Evolutionary conservation across 2,329 filamentous ascomycete species (phyloP).

Genomic region (Trichophyton rubrum): DNA sequence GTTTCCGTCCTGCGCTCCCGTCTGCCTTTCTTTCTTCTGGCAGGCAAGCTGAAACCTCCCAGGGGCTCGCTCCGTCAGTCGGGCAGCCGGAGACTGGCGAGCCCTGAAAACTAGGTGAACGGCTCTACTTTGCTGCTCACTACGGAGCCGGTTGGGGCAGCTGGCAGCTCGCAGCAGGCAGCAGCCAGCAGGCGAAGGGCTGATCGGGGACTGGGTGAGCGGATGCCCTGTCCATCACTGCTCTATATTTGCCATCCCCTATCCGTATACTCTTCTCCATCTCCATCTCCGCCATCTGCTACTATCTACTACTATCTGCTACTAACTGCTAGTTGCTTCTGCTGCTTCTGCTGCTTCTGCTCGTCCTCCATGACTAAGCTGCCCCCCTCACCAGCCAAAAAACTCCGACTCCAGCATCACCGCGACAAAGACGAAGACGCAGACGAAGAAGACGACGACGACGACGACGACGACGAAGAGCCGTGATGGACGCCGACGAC

Average conservation of each 20-base stretch:
- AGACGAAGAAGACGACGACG: not conserved
- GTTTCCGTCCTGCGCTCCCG: not conserved
- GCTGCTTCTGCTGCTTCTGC: not conserved
- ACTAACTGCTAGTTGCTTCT: not conserved
- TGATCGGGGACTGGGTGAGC: too few species aligned
- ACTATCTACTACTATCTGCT: not conserved
- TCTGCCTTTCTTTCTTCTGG: not conserved
- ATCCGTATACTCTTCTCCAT: too few species aligned
- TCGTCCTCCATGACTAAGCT: not conserved
- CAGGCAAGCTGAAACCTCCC: not conserved
- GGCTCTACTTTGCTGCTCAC: too few species aligned
- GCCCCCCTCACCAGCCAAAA: not conserved
- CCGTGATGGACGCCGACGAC: slow-evolving; percentile 10
- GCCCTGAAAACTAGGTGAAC: too few species aligned
- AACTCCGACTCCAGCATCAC: not conserved
- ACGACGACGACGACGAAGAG: not conserved
- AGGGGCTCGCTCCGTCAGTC: not conserved
- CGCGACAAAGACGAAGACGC: not conserved
- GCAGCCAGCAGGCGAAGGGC: too few species aligned
- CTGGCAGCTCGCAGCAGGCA: too few species aligned
- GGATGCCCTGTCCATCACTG: too few species aligned
- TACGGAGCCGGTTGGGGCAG: too few species aligned
- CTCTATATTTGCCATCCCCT: too few species aligned
- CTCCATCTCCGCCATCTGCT: not conserved
- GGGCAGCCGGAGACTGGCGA: not conserved